A percentile compares a stretch with the other conserved stretches of the same genome.
phyloP scores from a whole-genome alignment of 1,284 basidiomycete genomes.

The Puccinia coronata region DNA sequence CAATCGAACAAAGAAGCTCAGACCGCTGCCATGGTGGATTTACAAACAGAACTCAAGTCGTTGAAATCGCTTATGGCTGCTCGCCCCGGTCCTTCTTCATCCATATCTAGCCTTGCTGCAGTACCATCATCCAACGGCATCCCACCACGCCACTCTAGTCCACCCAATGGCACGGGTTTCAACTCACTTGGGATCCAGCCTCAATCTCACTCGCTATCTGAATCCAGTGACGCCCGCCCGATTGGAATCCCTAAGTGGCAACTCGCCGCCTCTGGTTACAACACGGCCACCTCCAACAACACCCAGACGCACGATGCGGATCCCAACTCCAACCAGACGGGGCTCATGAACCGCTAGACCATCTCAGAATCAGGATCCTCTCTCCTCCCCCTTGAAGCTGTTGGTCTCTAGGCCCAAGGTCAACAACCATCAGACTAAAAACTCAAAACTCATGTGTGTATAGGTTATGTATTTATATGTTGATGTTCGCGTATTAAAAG shows the following conservation, averaged over 20 bases:
- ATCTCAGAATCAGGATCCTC: no score
- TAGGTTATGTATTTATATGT: no score
- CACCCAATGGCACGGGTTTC: neutral
- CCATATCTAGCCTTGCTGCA: neutral
- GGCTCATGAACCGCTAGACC: no score
- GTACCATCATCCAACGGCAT: neutral
- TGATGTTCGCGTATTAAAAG: no score
- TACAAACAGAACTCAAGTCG: conserved; percentile 45
- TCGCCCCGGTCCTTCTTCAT: neutral
- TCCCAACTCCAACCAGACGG: neutral
- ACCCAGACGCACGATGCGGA: conserved; percentile 6
- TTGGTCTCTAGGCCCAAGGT: no score
- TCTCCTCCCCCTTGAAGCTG: no score
- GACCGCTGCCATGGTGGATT: conserved; percentile 11
- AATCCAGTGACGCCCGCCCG: conserved; percentile 11
- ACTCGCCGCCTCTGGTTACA: conserved; percentile 21
- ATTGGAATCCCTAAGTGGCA: conserved; percentile 41
- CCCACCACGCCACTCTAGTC: neutral
- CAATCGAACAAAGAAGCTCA: conserved; percentile 44
- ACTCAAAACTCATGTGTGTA: no score
- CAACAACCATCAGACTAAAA: no score
- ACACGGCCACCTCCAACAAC: neutral
- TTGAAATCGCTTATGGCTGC: conserved; percentile 33
- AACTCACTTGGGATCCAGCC: conserved; percentile 14
- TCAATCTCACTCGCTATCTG: conserved; percentile 7